phyloP scores from a whole-genome alignment of 768 basidiomycete genomes.

The Phanerodontia chrysosporium region DNA sequence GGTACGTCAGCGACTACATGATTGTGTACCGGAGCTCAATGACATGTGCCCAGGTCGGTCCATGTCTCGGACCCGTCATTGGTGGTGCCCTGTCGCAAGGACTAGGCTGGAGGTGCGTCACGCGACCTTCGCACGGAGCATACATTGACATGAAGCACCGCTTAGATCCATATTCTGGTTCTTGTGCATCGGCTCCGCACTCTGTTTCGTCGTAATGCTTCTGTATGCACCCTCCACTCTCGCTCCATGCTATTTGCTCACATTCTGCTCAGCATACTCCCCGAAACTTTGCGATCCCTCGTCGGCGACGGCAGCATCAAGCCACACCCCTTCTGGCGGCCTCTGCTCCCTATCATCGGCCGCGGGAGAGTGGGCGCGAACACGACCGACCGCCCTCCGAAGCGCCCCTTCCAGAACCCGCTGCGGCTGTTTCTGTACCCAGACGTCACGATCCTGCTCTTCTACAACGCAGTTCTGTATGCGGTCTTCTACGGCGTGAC shows the following conservation, averaged over 20 bases:
- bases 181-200: slow-evolving; percentile 30
- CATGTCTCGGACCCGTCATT: slow-evolving; percentile 38
- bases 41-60: slow-evolving; percentile 24
- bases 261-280: slow-evolving; percentile 30
- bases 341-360: slow-evolving; percentile 30
- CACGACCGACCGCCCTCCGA: slow-evolving; percentile 18
- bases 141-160: neutral
- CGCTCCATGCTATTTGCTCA: neutral
- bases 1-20: slow-evolving; percentile 32
- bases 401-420: slow-evolving; percentile 47
- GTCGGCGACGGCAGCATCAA: slow-evolving; percentile 40
- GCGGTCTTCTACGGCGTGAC: slow-evolving; percentile 58
- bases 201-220: slow-evolving; percentile 32
- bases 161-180: slow-evolving; percentile 41
- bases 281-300: slow-evolving; percentile 44
- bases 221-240: slow-evolving; percentile 21
- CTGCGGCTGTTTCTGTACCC: slow-evolving; percentile 49
- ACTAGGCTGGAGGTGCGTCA: slow-evolving; percentile 28
- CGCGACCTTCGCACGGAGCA: neutral
- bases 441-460: slow-evolving; percentile 52
- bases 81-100: slow-evolving; percentile 39
- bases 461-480: slow-evolving; percentile 50
- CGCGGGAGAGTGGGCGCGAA: slow-evolving; percentile 3
- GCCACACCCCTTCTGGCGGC: slow-evolving; percentile 26
- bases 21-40: neutral